Percentiles rank a stretch among this genome's conserved stretches.
Conservation (phyloP, 495 filamentous ascomycete genomes). For the Glonium stellatum region DNA sequence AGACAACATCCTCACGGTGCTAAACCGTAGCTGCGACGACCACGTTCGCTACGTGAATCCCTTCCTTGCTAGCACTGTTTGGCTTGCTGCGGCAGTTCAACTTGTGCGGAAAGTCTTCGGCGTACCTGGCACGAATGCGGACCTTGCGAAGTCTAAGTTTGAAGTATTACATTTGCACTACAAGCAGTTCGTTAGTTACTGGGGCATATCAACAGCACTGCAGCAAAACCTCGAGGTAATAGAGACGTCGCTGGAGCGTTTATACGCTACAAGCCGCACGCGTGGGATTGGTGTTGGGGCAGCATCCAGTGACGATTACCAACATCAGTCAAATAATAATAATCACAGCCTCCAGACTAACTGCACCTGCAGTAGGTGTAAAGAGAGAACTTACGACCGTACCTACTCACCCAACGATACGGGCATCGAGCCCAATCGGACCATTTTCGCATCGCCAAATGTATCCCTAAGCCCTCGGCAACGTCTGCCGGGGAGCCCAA, state of each 20-base stretch:
- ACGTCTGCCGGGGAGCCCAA: no score
- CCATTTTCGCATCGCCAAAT: no score
- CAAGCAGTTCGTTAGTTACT: slow-evolving; percentile 6
- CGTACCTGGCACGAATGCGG: neutral
- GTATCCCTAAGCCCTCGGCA: no score
- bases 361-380: no score
- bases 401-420: no score
- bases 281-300: no score
- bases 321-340: no score
- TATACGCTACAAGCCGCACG: no score
- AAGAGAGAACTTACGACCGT: no score
- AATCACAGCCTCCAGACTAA: no score
- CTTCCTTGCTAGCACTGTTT: slow-evolving; percentile 3
- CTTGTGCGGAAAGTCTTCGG: neutral
- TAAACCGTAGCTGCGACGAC: neutral
- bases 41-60: slow-evolving; percentile 6
- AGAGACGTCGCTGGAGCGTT: neutral
- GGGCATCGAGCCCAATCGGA: no score
- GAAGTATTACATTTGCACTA: neutral
- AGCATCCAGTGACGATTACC: no score
- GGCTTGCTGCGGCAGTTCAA: slow-evolving; percentile 5
- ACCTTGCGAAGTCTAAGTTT: neutral
- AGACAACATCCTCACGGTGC: slow-evolving; percentile 3
- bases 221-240: slow-evolving; percentile 2
- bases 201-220: slow-evolving; percentile 2